Evolutionary conservation across 2,329 filamentous ascomycete species (phyloP).

Genomic region (Calonectria fujianensis): DNA sequence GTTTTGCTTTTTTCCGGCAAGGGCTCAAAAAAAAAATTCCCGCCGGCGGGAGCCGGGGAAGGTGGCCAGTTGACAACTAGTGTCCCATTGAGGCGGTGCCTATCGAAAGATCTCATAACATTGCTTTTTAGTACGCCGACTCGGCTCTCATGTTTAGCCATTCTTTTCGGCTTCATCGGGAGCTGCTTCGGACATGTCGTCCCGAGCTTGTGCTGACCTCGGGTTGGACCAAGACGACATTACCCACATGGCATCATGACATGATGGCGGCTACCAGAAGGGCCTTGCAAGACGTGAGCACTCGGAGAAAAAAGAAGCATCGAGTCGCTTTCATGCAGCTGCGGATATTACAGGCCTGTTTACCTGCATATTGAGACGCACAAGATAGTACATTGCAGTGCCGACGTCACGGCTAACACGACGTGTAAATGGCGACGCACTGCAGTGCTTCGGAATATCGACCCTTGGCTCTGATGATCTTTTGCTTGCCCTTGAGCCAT

Average conservation of each 20-base stretch:
- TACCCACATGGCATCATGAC: slow-evolving; percentile 18
- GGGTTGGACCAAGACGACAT: slow-evolving; percentile 15
- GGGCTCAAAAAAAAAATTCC: slow-evolving; percentile 32
- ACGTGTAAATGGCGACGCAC: slow-evolving; percentile 35
- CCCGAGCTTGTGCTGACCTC: slow-evolving; percentile 31
- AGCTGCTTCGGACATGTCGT: slow-evolving; percentile 12
- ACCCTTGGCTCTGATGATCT: slow-evolving; percentile 35
- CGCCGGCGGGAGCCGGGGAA: slow-evolving; percentile 18
- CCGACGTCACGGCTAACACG: slow-evolving; percentile 26
- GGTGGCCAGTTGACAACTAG: slow-evolving; percentile 17
- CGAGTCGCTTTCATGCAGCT: slow-evolving; percentile 23
- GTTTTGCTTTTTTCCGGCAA: slow-evolving; percentile 36
- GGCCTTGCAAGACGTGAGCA: not conserved
- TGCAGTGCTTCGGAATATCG: slow-evolving; percentile 7
- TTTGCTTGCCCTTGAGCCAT: slow-evolving; percentile 36
- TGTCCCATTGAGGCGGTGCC: slow-evolving; percentile 6
- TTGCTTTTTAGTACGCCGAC: not conserved
- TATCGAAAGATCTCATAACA: slow-evolving; percentile 14
- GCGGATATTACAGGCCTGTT: slow-evolving; percentile 30
- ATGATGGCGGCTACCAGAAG: slow-evolving; percentile 12
- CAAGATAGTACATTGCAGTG: slow-evolving; percentile 24
- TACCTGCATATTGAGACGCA: slow-evolving; percentile 24
- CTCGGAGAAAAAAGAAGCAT: not conserved
- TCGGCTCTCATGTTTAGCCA: not conserved
- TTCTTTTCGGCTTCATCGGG: slow-evolving; percentile 33